phyloP scores from a whole-genome alignment of 345 rosid genomes.

The Geranium rotundifolium region DNA sequence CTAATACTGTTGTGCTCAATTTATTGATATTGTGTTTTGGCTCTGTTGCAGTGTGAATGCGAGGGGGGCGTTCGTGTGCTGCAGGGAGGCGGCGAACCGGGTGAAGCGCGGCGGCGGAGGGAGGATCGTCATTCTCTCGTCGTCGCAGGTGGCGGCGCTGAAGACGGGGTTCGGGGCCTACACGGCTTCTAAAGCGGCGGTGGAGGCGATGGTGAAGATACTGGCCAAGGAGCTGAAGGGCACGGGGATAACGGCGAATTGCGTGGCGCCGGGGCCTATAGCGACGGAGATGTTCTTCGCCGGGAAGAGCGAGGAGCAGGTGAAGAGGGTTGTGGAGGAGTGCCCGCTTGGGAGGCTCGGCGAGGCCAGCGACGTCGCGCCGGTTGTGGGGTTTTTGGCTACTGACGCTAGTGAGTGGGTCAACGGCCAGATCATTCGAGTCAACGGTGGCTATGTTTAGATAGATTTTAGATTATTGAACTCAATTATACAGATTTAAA shows the following conservation, averaged over 20 bases:
- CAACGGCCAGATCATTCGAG: background rate
- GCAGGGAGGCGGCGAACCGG: constrained; percentile 1
- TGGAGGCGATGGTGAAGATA: constrained; percentile 5
- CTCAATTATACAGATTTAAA: background rate
- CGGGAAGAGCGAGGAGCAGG: constrained; percentile 3
- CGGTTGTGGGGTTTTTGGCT: constrained; percentile 4
- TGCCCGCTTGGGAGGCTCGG: constrained; percentile 3
- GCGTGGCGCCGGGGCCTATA: constrained; percentile 5
- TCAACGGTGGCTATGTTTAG: constrained; percentile 2
- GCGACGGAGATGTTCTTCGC: constrained; percentile 5
- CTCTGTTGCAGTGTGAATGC: background rate
- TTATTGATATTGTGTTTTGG: no score
- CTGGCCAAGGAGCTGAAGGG: constrained; percentile 7
- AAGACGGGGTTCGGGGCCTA: background rate
- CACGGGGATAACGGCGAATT: constrained; percentile 1
- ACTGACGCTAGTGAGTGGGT: constrained; percentile 1
- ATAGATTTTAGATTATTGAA: no score
- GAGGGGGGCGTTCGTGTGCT: background rate
- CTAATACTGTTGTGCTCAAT: no score
- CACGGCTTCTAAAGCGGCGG: background rate
- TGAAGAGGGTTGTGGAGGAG: constrained; percentile 1
- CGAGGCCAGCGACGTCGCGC: background rate
- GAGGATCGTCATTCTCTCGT: background rate
- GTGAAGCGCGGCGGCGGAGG: constrained; percentile 5
- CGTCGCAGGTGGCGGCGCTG: background rate